Percentiles rank a stretch among this genome's conserved stretches.
These are phyloP conservation scores for Tetraselmis chui DNA, from an alignment of 139 green algal genomes.

Conservation along the genomic window DNA sequence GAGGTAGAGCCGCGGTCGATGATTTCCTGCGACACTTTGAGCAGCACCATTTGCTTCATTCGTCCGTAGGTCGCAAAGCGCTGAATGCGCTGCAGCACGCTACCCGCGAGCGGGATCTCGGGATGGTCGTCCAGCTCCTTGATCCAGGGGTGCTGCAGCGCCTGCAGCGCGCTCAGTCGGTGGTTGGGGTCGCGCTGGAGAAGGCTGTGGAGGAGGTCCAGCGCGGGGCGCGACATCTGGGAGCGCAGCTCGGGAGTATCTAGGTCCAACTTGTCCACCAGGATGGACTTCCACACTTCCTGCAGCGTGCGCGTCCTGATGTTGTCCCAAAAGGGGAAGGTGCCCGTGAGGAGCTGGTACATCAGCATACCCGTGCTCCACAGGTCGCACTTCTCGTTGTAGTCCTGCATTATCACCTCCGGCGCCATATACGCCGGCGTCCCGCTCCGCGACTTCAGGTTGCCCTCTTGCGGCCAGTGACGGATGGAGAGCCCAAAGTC, in stretches of 20 bases:
- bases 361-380: slow-evolving; percentile 88
- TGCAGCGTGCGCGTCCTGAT: slow-evolving; percentile 66
- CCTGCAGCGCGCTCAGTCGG: slow-evolving; percentile 53
- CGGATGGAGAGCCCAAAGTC: slow-evolving; percentile 76
- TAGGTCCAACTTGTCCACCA: slow-evolving; percentile 28
- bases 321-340: slow-evolving; percentile 86
- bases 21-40: slow-evolving; percentile 76
- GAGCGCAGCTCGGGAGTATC: background rate
- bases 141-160: slow-evolving; percentile 62
- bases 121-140: slow-evolving; percentile 23
- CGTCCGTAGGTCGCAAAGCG: slow-evolving; percentile 82
- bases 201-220: slow-evolving; percentile 33
- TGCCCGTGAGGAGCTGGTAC: slow-evolving; percentile 83
- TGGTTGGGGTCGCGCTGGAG: slow-evolving; percentile 60
- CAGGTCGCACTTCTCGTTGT: slow-evolving; percentile 69
- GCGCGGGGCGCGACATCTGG: slow-evolving; percentile 3
- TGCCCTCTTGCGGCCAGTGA: background rate
- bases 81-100: slow-evolving; percentile 80
- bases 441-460: background rate
- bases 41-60: slow-evolving; percentile 86
- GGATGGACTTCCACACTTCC: slow-evolving; percentile 19
- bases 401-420: slow-evolving; percentile 73
- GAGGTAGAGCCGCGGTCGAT: slow-evolving; percentile 5
- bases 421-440: slow-evolving; percentile 6
- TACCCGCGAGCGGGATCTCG: slow-evolving; percentile 32